Percentiles rank a stretch among this genome's conserved stretches.
Evolutionary conservation across 2,329 filamentous ascomycete species (phyloP).

Genomic region (Botrytis tulipae): DNA sequence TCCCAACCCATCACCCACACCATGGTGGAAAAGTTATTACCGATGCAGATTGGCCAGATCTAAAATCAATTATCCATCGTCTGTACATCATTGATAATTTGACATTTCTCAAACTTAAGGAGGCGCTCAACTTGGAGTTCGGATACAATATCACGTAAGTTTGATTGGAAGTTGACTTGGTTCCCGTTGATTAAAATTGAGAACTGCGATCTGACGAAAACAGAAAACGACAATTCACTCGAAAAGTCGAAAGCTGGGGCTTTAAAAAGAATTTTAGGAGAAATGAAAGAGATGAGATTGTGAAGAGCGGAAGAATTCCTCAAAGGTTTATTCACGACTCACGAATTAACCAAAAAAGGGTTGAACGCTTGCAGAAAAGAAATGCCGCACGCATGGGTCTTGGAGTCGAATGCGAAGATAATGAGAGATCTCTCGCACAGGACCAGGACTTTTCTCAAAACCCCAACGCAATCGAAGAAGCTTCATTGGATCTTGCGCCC

Average conservation of each 20-base stretch:
- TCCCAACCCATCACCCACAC: no score
- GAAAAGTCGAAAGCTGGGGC: background rate
- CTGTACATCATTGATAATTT: background rate
- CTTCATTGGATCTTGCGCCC: background rate
- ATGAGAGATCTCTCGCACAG: no score
- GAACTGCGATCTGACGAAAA: background rate
- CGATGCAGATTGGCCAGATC: background rate
- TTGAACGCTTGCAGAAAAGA: background rate
- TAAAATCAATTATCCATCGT: background rate
- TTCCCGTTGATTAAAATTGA: background rate
- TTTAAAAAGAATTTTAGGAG: slow-evolving; percentile 4
- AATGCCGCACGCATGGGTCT: background rate
- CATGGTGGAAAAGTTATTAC: background rate
- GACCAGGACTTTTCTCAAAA: background rate
- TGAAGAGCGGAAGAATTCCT: background rate
- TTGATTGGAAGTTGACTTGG: background rate
- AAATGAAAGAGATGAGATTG: background rate
- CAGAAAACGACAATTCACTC: background rate
- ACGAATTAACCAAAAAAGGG: background rate
- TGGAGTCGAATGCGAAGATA: background rate
- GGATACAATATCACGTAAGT: background rate
- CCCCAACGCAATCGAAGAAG: background rate
- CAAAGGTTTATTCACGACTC: background rate
- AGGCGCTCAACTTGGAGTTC: background rate
- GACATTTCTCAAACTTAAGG: background rate